Conservation (phyloP, 768 basidiomycete genomes). For the Gymnopilus dilepis region DNA sequence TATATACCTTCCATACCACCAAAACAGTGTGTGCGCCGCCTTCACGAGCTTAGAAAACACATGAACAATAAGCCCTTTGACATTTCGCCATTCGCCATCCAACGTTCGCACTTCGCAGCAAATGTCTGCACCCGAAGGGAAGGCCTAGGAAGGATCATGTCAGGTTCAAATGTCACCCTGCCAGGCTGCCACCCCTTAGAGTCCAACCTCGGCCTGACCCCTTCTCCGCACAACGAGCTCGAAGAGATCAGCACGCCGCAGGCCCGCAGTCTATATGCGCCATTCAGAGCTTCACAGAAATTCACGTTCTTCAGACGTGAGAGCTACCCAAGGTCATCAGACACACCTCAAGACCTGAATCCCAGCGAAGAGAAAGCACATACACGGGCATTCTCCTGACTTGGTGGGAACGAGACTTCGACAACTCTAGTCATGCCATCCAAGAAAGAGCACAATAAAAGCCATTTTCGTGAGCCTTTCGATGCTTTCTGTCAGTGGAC, state of each 20-base stretch:
- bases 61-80: not conserved
- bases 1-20: too few species aligned
- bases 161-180: too few species aligned
- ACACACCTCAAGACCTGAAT: not conserved
- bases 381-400: not conserved
- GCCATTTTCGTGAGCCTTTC: too few species aligned
- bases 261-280: not conserved
- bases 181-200: too few species aligned
- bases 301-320: conserved; percentile 1
- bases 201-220: not conserved
- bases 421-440: too few species aligned
- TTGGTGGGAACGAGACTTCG: not conserved
- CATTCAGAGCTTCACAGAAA: not conserved
- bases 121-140: too few species aligned
- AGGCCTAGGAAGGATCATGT: too few species aligned
- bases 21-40: too few species aligned
- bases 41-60: not conserved
- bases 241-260: not conserved
- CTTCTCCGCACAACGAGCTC: not conserved
- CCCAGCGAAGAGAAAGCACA: not conserved
- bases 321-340: not conserved
- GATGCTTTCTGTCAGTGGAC: conserved; percentile 4
- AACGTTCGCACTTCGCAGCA: too few species aligned
- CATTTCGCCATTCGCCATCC: not conserved
- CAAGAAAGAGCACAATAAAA: not conserved